Conservation (phyloP, 1,139 yeast species). For the Suhomyces taliae region DNA sequence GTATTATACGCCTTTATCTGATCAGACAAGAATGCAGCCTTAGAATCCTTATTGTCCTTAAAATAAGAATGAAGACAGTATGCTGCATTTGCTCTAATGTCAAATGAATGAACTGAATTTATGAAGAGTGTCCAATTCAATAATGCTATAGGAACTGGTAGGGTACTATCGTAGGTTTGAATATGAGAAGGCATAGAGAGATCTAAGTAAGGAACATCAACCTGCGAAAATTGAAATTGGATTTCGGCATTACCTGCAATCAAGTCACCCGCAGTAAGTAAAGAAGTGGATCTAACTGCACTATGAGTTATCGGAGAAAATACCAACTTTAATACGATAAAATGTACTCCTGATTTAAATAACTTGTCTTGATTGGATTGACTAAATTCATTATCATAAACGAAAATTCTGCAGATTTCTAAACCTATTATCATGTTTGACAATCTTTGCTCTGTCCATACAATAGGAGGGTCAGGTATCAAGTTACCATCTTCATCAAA, state of each 20-base stretch:
- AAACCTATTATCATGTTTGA: conserved; percentile 65
- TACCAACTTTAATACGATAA: conserved; percentile 65
- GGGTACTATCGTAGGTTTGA: conserved; percentile 31
- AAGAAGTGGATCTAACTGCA: conserved; percentile 61
- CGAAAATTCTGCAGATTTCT: conserved; percentile 73
- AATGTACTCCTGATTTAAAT: conserved; percentile 61
- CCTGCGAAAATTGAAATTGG: conserved; percentile 69
- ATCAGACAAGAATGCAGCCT: conserved; percentile 58
- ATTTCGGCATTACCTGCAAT: conserved; percentile 62
- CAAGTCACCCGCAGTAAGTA: conserved; percentile 75
- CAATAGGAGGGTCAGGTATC: conserved; percentile 33
- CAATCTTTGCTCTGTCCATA: conserved; percentile 74
- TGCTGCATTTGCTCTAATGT: conserved; percentile 72
- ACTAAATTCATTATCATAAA: conserved; percentile 73
- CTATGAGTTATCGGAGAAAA: conserved; percentile 66
- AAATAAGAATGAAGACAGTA: conserved; percentile 69
- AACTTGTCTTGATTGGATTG: conserved; percentile 60
- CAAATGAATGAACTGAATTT: conserved; percentile 83
- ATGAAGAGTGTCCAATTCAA: conserved; percentile 78
- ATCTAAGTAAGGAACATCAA: conserved; percentile 91
- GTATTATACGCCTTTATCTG: conserved; percentile 54
- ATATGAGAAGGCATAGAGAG: conserved; percentile 64
- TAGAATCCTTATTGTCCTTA: conserved; percentile 62
- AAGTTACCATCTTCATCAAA: conserved; percentile 7
- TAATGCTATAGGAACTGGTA: conserved; percentile 75